These are phyloP conservation scores for Picea mariana DNA, from an alignment of 83 land plant species.

Conservation along the genomic window DNA sequence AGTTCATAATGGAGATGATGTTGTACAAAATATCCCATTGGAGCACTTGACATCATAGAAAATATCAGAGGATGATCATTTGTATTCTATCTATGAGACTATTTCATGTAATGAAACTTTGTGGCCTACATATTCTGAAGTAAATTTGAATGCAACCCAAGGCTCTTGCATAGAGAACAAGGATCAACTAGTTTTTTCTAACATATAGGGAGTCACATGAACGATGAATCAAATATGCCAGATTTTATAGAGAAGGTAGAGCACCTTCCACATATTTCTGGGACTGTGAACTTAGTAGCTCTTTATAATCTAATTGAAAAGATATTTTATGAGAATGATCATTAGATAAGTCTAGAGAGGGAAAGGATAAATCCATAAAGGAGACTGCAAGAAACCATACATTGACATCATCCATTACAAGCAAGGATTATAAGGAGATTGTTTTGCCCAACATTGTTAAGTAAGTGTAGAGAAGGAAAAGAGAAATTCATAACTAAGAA, in stretches of 20 bases:
- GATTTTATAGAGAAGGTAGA: neutral
- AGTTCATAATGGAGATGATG: neutral
- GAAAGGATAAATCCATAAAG: too few relatives aligned
- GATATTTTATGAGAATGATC: neutral
- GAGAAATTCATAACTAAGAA: neutral
- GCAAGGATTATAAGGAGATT: too few relatives aligned
- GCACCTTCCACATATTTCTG: neutral
- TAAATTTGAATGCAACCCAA: neutral
- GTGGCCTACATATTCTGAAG: conserved; percentile 7
- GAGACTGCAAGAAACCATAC: too few relatives aligned
- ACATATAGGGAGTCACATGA: neutral
- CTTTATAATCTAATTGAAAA: neutral
- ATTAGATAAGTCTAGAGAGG: neutral
- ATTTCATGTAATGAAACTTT: neutral
- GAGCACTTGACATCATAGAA: neutral
- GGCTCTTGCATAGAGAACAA: neutral
- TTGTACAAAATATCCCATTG: neutral
- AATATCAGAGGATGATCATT: neutral
- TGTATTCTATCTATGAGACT: neutral
- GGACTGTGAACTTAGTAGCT: neutral
- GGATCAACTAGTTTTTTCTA: neutral
- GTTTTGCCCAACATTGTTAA: too few relatives aligned
- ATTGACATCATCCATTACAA: too few relatives aligned
- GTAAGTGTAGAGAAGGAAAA: too few relatives aligned
- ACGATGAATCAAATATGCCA: neutral